Base-by-base conservation (phyloP, 83 land plant genomes). In the Picea abies region DNA sequence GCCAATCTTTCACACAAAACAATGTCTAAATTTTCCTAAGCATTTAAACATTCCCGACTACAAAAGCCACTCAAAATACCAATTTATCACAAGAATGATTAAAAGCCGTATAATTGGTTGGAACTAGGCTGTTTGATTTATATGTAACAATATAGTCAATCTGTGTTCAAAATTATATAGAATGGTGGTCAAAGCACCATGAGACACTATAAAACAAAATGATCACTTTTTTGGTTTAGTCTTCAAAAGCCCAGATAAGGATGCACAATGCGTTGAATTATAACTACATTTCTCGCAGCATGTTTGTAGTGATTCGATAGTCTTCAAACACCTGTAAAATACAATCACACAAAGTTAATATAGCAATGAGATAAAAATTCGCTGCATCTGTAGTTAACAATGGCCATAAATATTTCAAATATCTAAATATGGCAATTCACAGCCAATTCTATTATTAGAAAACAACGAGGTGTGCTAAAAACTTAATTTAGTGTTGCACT, bases 201-300 rank as follows among this genome's bases (percentile, higher is more conserved):
- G 26, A 70, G 75, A 70, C 20, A 19, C 5, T 44, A 41, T 10
- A 72, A 39, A 22, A 5, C 20, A 73, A 73, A 41, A 15, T 25
- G 19, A 44, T 72, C 56, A 44, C 49, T 81, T 73, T 79, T 90
- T 90, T n/a, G 77, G n/a, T 23, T 23, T 76, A 44, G 69, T 89
- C 80, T 88, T 91, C 71, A 91, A 79, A 35, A 91, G 86, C 12
- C 73, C 93, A 71, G 93, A 84, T 19, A 91, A 80, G 29, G 90
- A 86, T 61, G 81, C 93, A 82, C 93, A 91, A 35, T 91, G 93
- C 14, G 91, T 91, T 16, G 93, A 91, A 37, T 86, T 79, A 75
- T 88, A 83, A 12, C 84, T 49, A 81, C 90, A 91, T 81, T 86
- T 84, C 84, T 91, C 93, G 65, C 93, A 91, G 73, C 93, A 91